Conservation (phyloP, 805 yeast species). For the Cyberlindnera nakhonratchasimensis region DNA sequence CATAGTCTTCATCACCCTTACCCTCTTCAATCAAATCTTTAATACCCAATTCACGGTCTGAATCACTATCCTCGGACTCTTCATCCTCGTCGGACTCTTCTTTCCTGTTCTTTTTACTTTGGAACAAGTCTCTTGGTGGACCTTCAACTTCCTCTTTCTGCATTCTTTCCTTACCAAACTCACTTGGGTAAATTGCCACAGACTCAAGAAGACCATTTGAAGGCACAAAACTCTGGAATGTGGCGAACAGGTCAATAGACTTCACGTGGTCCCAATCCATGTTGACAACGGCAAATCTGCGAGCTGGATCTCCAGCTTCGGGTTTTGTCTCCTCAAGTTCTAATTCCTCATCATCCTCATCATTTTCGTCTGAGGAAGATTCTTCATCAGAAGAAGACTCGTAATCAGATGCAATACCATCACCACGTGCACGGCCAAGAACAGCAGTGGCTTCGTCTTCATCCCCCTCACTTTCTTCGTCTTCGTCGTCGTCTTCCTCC, state of each 20-base stretch:
- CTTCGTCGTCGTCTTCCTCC: constrained; percentile 18
- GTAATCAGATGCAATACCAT: constrained; percentile 41
- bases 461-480: constrained; percentile 21
- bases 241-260: constrained; percentile 83
- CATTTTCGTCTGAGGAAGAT: constrained; percentile 38
- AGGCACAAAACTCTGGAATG: constrained; percentile 84
- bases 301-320: constrained; percentile 85
- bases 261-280: constrained; percentile 97
- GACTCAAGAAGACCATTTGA: constrained; percentile 62
- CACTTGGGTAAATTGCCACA: constrained; percentile 81
- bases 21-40: constrained; percentile 74
- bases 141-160: constrained; percentile 87
- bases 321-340: constrained; percentile 59
- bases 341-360: constrained; percentile 44
- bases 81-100: constrained; percentile 35
- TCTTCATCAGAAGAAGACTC: constrained; percentile 39
- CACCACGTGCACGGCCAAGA: constrained; percentile 68
- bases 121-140: constrained; percentile 79
- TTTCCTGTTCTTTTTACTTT: constrained; percentile 33
- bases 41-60: constrained; percentile 57
- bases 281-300: constrained; percentile 84
- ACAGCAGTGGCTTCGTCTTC: constrained; percentile 19
- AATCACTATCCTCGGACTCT: constrained; percentile 42
- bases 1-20: constrained; percentile 79
- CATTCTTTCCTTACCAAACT: constrained; percentile 90